phyloP scores from a whole-genome alignment of 2,329 filamentous ascomycete species.

The Chrysoporthe puriensis region DNA sequence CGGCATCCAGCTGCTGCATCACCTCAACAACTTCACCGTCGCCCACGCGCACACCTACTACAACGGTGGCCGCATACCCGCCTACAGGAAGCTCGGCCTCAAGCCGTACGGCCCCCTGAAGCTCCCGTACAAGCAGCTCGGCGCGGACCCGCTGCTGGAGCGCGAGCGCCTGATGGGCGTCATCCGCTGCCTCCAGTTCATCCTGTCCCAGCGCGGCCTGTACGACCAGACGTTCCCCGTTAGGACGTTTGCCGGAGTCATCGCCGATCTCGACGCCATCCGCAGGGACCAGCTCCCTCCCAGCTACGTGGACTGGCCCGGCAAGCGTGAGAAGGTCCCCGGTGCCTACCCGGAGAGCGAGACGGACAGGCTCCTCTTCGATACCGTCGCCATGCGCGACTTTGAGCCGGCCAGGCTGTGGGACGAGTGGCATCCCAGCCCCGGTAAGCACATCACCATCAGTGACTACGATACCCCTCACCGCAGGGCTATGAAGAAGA shows the following conservation, averaged over 20 bases:
- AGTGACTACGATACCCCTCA: constrained; percentile 21
- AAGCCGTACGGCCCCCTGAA: constrained; percentile 23
- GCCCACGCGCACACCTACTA: constrained; percentile 20
- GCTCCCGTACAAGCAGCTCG: constrained; percentile 14
- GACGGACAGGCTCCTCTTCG: constrained; percentile 28
- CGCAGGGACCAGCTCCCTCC: constrained; percentile 38
- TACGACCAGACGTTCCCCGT: constrained; percentile 30
- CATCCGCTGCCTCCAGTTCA: constrained; percentile 30
- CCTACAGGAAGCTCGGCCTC: constrained; percentile 18
- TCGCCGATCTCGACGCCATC: constrained; percentile 40
- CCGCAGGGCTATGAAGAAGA: constrained; percentile 23
- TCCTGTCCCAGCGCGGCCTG: constrained; percentile 31
- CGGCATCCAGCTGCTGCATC: constrained; percentile 26
- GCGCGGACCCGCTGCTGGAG: background rate
- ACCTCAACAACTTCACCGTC: constrained; percentile 24
- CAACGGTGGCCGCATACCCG: constrained; percentile 16
- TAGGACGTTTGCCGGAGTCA: constrained; percentile 30
- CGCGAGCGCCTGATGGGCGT: background rate
- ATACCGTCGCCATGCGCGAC: constrained; percentile 33
- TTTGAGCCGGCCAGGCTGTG: constrained; percentile 24
- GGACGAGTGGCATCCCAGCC: constrained; percentile 27
- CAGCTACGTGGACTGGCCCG: constrained; percentile 36
- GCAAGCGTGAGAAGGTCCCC: constrained; percentile 30
- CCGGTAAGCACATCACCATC: constrained; percentile 22
- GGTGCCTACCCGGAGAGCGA: constrained; percentile 34